Percentiles rank a stretch among this genome's conserved stretches.
Conservation (phyloP, 257 asterid species). For the Penstemon newberryi region DNA sequence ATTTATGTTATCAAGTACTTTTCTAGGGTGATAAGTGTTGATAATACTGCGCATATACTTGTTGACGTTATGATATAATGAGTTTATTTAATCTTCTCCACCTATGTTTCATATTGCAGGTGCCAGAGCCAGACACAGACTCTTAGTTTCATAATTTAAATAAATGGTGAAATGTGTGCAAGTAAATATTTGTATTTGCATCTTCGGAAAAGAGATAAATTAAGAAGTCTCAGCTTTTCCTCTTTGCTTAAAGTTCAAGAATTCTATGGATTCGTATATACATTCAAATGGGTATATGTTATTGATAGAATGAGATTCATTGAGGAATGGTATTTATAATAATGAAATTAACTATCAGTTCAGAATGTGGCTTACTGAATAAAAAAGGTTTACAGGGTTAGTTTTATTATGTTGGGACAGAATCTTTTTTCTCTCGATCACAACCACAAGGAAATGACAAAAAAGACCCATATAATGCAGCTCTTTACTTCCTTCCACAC, state of each 20-base stretch:
- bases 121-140: constrained; percentile 25
- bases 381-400: constrained; percentile 6
- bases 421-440: constrained; percentile 39
- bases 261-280: constrained; percentile 39
- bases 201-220: background rate
- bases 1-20: constrained; percentile 46
- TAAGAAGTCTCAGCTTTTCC: constrained; percentile 24
- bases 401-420: constrained; percentile 33
- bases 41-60: constrained; percentile 20
- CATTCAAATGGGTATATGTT: background rate
- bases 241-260: constrained; percentile 50
- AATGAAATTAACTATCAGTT: constrained; percentile 12
- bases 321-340: constrained; percentile 18
- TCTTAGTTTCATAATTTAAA: background rate
- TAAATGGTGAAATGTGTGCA: background rate
- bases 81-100: constrained; percentile 18
- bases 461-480: constrained; percentile 17
- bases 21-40: constrained; percentile 36
- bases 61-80: constrained; percentile 25
- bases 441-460: constrained; percentile 42
- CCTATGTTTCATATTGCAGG: constrained; percentile 21
- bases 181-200: background rate
- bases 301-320: constrained; percentile 16
- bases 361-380: constrained; percentile 2
- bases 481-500: constrained; percentile 25